phyloP scores from a whole-genome alignment of 306 rosid genomes.

The Quillaja saponaria region DNA sequence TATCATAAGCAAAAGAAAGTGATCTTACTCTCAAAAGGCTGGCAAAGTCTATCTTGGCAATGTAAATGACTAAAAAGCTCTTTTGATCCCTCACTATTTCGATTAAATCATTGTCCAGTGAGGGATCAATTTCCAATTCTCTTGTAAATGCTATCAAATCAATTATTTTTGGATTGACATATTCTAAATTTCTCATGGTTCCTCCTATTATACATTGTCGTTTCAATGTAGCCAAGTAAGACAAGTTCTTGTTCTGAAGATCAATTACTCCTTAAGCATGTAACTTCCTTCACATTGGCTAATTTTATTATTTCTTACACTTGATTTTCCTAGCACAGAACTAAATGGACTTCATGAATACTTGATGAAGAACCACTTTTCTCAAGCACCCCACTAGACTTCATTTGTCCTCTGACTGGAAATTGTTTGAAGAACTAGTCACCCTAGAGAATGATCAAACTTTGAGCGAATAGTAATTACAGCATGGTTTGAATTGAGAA shows the following conservation, averaged over 20 bases:
- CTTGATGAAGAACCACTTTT: conserved; percentile 51
- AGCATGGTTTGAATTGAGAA: conserved; percentile 77
- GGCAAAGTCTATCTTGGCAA: conserved; percentile 33
- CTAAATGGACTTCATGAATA: conserved; percentile 21
- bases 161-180: background rate
- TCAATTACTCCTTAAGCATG: conserved; percentile 31
- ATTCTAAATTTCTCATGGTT: conserved; percentile 12
- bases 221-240: conserved; percentile 54
- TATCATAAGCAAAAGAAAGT: conserved; percentile 28
- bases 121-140: conserved; percentile 31
- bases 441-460: conserved; percentile 83
- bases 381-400: conserved; percentile 59
- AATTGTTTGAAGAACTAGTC: conserved; percentile 74
- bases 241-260: conserved; percentile 47
- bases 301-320: conserved; percentile 20
- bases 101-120: conserved; percentile 24
- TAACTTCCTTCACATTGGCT: conserved; percentile 11
- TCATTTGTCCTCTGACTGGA: conserved; percentile 73
- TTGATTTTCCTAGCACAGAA: conserved; percentile 33
- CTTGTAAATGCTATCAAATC: conserved; percentile 28
- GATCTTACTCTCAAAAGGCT: conserved; percentile 36
- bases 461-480: conserved; percentile 64
- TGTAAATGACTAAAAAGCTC: conserved; percentile 12
- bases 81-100: conserved; percentile 21
- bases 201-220: conserved; percentile 21